Base-by-base conservation (phyloP, 352 stramenopile genomes). In the Phytophthora boehmeriae region DNA sequence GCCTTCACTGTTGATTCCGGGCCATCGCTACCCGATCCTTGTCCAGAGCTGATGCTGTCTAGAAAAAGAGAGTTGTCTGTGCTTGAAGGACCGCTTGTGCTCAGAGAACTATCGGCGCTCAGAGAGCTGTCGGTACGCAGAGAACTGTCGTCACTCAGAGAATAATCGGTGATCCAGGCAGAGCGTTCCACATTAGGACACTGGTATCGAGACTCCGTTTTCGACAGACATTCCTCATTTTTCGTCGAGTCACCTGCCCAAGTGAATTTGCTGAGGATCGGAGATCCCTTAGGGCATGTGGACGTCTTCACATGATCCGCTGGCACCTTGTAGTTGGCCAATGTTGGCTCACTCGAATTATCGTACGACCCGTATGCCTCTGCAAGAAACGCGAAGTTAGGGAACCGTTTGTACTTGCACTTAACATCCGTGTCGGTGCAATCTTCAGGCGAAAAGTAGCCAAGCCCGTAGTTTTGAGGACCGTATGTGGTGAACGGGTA, bases 391-490 rank as follows among this genome's bases (percentile, higher is more conserved):
- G 91, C 32, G 35, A 90, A 93, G 53, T 89, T 89, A 13, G 87
- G 87, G 54, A 89, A 85, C 16, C 62, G 74, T 39, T 76, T 49
- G 35, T 74, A 96, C 10, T 56, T 45, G 68, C 88, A 95, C 17
- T 68, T 44, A 8, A 57, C 60, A 8, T 67, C 64, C 36, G 38
- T 42, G 13, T 76, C 68, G 32, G 90, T 76, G 55, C 88, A 96
- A 43, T 86, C 69, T 32, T 81, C 70, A 0, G 84, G 86, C 16
- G 61, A 58, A 13, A 92, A 81, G 66, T 90, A 95, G 8, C 86
- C 88, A 38, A 95, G 59, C 1, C 86, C 86, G 55, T 94, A 94
- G 55, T 94, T 92, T 55, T 89, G 71, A 8, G 74, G 66, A 0
- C 80, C 83, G 41, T 75, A 89, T 28, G 61, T 73, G 27, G 51